Evolutionary conservation across 1,284 basidiomycete species (phyloP), one percentile per base, ranked within the genome.

Genomic region (Termitomyces sp.): DNA sequence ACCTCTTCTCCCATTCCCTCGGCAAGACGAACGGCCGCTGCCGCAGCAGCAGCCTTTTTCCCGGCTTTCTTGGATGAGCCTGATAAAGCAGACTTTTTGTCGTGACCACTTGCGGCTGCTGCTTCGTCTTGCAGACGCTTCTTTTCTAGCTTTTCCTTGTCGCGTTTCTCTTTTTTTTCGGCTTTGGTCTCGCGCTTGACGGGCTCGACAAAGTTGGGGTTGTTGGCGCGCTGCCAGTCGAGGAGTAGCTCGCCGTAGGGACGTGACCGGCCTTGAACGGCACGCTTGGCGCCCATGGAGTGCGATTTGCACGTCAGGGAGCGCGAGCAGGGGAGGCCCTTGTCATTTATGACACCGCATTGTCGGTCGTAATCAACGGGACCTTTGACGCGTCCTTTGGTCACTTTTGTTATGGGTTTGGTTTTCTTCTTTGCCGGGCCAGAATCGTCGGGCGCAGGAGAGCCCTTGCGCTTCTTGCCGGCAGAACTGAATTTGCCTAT

Each of bases 301-400:
- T 99, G 96, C 3, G 96, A 94, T 72, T 99, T 99, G 79, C 96
- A 99, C 0, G 96, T 98, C 36, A 99, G 81, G 12, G 93, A 94
- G 40, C 96, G 91, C n/a, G 94, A 93, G 69, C 96, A 99, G 0
- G 92, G 94, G 9, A 94, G 75, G 44, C 83, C 83, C 69, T 98
- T 98, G 74, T 98, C 95, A 73, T 96, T 98, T 70, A 98, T 95
- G 44, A 99, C 96, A 53, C 97, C 96, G 64, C 96, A 99, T 65
- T 98, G 94, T 58, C 84, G 86, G 74, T 98, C 93, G 61, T 90
- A 86, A 69, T 98, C 89, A 51, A 95, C 84, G 1, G 93, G 93
- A 1, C 90, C 90, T 65, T 92, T 90, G 57, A 82, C 72, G 42
- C 92, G 83, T 12, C 85, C 84, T 66, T 88, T 90, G 13, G 81